phyloP scores from a whole-genome alignment of 768 basidiomycete species.

The Calocybe gangraenosa region DNA sequence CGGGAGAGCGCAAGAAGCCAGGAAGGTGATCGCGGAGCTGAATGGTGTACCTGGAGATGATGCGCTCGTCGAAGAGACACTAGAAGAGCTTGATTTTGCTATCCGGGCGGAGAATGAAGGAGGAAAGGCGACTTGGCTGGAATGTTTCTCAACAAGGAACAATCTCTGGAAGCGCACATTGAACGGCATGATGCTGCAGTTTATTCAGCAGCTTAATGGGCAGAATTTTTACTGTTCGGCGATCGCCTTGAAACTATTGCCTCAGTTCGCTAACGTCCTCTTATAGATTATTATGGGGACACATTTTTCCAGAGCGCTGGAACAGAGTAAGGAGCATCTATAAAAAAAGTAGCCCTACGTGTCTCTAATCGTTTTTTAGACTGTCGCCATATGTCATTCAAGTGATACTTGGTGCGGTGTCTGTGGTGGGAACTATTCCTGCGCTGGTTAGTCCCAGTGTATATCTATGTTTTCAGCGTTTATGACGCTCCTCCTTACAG shows the following conservation, averaged over 20 bases:
- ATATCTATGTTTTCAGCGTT: background rate
- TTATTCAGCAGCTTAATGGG: conserved; percentile 77
- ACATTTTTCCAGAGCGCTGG: conserved; percentile 78
- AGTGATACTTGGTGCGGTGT: conserved; percentile 69
- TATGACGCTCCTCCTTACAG: conserved; percentile 15
- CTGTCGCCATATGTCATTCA: conserved; percentile 73
- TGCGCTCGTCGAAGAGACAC: conserved; percentile 49
- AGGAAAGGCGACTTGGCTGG: conserved; percentile 74
- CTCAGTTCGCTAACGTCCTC: background rate
- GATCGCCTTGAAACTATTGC: background rate
- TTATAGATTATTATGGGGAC: conserved; percentile 73
- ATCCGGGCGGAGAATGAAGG: conserved; percentile 75
- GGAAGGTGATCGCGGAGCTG: conserved; percentile 57
- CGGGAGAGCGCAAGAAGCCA: conserved; percentile 49
- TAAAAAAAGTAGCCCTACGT: background rate
- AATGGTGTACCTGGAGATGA: conserved; percentile 62
- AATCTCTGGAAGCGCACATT: conserved; percentile 67
- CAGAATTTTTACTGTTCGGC: conserved; percentile 75
- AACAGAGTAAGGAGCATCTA: conserved; percentile 40
- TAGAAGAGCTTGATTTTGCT: conserved; percentile 62
- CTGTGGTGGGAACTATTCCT: conserved; percentile 68
- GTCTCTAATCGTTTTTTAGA: conserved; percentile 20
- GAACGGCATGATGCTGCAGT: conserved; percentile 83
- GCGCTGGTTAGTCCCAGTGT: conserved; percentile 41
- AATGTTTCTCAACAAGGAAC: conserved; percentile 71